phyloP scores from a whole-genome alignment of 176 grass and related monocot genomes.

The Bonia amplexicaulis region DNA sequence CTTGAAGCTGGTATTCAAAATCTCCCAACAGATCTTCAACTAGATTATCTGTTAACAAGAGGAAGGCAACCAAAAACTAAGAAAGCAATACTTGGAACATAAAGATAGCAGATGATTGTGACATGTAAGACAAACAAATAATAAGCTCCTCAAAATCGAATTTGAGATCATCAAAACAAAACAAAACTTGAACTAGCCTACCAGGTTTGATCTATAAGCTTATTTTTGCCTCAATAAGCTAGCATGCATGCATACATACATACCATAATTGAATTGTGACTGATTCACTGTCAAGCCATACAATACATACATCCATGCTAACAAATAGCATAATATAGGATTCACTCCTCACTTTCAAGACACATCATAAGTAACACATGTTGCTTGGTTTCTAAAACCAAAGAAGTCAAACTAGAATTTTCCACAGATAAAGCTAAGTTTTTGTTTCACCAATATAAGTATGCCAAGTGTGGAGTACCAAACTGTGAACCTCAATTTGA shows the following conservation, averaged over 20 bases:
- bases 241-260: too few species aligned
- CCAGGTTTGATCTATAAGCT: background rate
- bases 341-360: background rate
- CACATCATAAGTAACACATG: background rate
- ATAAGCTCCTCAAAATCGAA: background rate
- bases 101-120: background rate
- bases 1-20: slow-evolving; percentile 64
- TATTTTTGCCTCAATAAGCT: background rate
- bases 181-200: background rate
- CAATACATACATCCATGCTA: background rate
- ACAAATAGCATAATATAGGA: background rate
- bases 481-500: background rate
- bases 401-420: background rate
- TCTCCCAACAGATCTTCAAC: slow-evolving; percentile 61
- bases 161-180: background rate
- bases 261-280: too few species aligned
- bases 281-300: background rate
- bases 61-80: background rate
- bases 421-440: background rate
- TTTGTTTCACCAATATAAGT: background rate
- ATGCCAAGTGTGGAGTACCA: background rate
- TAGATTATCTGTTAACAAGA: slow-evolving; percentile 53
- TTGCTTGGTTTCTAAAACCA: background rate
- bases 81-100: background rate
- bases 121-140: background rate